Conservation (phyloP, 495 filamentous ascomycete genomes). For the Neurospora sp. region DNA sequence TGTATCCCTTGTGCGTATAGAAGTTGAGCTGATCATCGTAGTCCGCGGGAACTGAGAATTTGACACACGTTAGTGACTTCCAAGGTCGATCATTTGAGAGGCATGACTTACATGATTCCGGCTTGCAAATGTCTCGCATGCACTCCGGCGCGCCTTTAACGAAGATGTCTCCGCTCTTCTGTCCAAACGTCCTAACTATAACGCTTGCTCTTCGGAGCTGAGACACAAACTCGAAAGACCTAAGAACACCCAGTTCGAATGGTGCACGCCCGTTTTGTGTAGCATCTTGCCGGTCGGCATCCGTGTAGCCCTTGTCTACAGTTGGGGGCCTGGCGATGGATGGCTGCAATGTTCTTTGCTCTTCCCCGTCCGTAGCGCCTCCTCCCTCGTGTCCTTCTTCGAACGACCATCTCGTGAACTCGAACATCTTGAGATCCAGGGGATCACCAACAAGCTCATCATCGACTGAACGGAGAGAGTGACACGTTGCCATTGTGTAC, state of each 20-base stretch:
- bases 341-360: slow-evolving; percentile 59
- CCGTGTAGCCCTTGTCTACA: slow-evolving; percentile 30
- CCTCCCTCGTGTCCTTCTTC: slow-evolving; percentile 67
- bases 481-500: slow-evolving; percentile 96
- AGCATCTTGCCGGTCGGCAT: not conserved
- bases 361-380: slow-evolving; percentile 48
- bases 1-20: slow-evolving; percentile 91
- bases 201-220: slow-evolving; percentile 91
- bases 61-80: no score
- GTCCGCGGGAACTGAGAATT: slow-evolving; percentile 52
- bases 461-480: slow-evolving; percentile 80
- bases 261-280: slow-evolving; percentile 14
- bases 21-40: slow-evolving; percentile 80
- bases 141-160: slow-evolving; percentile 97
- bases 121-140: slow-evolving; percentile 81
- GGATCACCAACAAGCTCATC: slow-evolving; percentile 87
- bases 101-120: slow-evolving; percentile 46
- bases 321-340: slow-evolving; percentile 77
- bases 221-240: slow-evolving; percentile 92
- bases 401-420: slow-evolving; percentile 90
- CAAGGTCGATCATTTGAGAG: no score
- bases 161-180: slow-evolving; percentile 69
- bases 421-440: slow-evolving; percentile 96
- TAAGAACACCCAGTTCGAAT: slow-evolving; percentile 78
- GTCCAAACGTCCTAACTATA: slow-evolving; percentile 76